Base-by-base conservation (phyloP, 805 yeast species). In the Teunomyces atbi region DNA sequence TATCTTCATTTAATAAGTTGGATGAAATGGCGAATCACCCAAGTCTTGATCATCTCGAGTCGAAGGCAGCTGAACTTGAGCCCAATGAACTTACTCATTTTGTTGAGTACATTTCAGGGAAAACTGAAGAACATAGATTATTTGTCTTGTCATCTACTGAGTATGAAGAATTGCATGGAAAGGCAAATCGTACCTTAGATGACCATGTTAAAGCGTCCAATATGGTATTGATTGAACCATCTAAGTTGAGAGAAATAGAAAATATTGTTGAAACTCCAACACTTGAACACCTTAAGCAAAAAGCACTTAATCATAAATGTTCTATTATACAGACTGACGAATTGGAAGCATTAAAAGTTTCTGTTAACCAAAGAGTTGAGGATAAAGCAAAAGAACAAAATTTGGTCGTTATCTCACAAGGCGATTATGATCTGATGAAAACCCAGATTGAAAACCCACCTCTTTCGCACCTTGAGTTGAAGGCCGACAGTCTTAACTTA, bases 401-500 rank as follows among this genome's bases (percentile, higher is more conserved):
- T 3, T 47, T 56, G 29, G 53, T 50, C 1, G 46, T 50, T 3
- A 21, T 57, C 12, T 42, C 50, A 0, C 48, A 50, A 21, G 40
- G 38, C 1, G 57, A 57, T 13, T 48, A 51, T 28, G 32, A 38
- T 6, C 15, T 38, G 21, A 41, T 42, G 50, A 27, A 26, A 39
- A 47, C 46, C 15, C 38, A 19, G 20, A 11, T 33, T 2, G 45
- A 47, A 7, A 36, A 44, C n/a, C 76, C 77, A 5, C 35, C 65
- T 15, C 12, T 60, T 5, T 70, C 65, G 0, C 56, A 60, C 37
- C 33, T 77, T 27, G 55, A 46, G 29, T 48, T 45, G 4, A 60
- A 62, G 28, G 66, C 73, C 0, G 34, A 28, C 3, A 45, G 50
- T 6, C 45, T 32, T 19, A 29, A 45, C 16, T 39, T 46, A 13